Conservation (phyloP, 1,139 yeast genomes). For the Sugiyamaella sp. region DNA sequence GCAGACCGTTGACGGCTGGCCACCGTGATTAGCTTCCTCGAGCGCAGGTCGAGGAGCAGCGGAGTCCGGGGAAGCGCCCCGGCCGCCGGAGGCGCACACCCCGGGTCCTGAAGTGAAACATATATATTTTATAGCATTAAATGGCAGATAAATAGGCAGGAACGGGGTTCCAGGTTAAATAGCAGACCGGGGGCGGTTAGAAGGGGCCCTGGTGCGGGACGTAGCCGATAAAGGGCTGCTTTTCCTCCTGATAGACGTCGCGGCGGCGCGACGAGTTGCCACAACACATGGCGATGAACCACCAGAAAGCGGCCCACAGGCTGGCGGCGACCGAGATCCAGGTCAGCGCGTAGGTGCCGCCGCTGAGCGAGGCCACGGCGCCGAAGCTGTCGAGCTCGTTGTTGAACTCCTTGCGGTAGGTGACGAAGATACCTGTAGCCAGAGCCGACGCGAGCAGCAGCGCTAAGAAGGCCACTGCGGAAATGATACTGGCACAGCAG, state of each 20-base stretch:
- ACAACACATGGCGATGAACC: constrained; percentile 49
- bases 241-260: constrained; percentile 34
- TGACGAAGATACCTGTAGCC: constrained; percentile 50
- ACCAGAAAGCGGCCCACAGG: constrained; percentile 45
- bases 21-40: too few species aligned
- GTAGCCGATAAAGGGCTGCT: constrained; percentile 38
- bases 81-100: not conserved
- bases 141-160: constrained; percentile 1
- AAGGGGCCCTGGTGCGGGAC: constrained; percentile 28
- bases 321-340: constrained; percentile 52
- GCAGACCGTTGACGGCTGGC: not conserved
- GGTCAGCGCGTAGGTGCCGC: constrained; percentile 45
- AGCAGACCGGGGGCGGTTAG: not conserved
- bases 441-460: constrained; percentile 45
- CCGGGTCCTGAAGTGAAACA: not conserved
- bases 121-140: constrained; percentile 4
- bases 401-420: constrained; percentile 46
- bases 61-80: not conserved
- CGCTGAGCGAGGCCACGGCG: constrained; percentile 45
- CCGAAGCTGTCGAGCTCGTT: constrained; percentile 44
- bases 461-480: constrained; percentile 38
- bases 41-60: not conserved
- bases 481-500: constrained; percentile 41
- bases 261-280: constrained; percentile 39
- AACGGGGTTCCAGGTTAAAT: not conserved